Conservation (phyloP, 2,329 filamentous ascomycete species). For the Apiospora aurea region DNA sequence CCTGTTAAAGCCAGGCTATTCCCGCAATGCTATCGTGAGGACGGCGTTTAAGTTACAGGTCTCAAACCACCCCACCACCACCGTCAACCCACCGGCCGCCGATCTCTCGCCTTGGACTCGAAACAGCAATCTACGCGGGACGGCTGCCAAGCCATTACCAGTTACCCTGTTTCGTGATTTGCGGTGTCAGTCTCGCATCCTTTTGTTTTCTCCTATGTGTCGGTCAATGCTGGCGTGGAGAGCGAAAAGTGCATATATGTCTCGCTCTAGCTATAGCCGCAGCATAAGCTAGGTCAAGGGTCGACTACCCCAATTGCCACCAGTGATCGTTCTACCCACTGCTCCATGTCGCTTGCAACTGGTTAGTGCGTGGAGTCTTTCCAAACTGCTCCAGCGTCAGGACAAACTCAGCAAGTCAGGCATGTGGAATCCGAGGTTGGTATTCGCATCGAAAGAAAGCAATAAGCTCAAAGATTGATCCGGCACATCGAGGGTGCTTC, state of each 20-base stretch:
- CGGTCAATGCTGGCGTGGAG: neutral
- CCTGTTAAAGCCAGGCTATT: neutral
- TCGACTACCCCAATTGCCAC: too few species aligned
- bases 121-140: neutral
- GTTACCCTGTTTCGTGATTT: slow-evolving; percentile 1
- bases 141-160: slow-evolving; percentile 1
- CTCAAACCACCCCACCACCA: slow-evolving; percentile 10
- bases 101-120: neutral
- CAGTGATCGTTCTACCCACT: too few species aligned
- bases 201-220: neutral
- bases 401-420: too few species aligned
- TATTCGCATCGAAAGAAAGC: too few species aligned
- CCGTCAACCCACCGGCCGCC: neutral
- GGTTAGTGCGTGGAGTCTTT: too few species aligned
- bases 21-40: slow-evolving; percentile 7
- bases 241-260: neutral
- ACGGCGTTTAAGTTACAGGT: slow-evolving; percentile 9
- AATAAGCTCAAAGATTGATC: too few species aligned
- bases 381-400: too few species aligned
- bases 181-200: slow-evolving; percentile 1
- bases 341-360: too few species aligned
- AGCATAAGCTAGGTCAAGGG: too few species aligned
- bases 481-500: too few species aligned
- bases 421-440: too few species aligned
- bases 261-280: neutral